These are phyloP conservation scores for Gloeopeniophorella convolvens DNA, from an alignment of 768 basidiomycete species.

Conservation along the genomic window DNA sequence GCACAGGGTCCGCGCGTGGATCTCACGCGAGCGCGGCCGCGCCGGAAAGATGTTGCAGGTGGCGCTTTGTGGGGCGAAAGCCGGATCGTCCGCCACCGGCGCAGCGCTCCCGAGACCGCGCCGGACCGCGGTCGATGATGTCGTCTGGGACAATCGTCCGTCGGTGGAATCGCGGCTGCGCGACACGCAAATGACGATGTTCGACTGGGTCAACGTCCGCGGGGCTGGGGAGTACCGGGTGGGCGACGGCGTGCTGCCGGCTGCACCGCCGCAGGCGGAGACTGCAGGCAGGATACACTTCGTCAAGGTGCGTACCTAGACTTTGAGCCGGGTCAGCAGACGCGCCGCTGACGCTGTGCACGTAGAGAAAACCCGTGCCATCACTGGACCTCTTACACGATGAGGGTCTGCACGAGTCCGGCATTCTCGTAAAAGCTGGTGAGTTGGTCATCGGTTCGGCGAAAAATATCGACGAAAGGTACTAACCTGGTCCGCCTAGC, in stretches of 20 bases:
- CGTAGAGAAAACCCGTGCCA: slow-evolving; percentile 18
- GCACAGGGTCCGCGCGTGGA: slow-evolving; percentile 17
- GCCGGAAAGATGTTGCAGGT: slow-evolving; percentile 12
- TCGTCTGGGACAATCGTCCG: slow-evolving; percentile 10
- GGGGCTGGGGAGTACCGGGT: slow-evolving; percentile 6
- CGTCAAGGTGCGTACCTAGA: slow-evolving; percentile 11
- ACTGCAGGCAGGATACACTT: slow-evolving; percentile 4
- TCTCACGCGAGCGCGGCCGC: slow-evolving; percentile 18
- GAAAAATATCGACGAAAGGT: background rate
- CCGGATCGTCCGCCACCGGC: slow-evolving; percentile 15
- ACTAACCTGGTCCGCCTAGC: slow-evolving; percentile 8
- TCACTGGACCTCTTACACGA: slow-evolving; percentile 13
- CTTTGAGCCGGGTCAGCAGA: background rate
- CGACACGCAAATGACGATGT: slow-evolving; percentile 14
- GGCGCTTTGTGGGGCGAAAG: slow-evolving; percentile 11
- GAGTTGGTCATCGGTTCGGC: slow-evolving; percentile 2
- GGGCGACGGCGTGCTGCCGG: slow-evolving; percentile 12
- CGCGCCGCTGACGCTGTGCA: background rate
- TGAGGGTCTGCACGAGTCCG: background rate
- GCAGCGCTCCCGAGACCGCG: slow-evolving; percentile 4
- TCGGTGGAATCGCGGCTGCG: slow-evolving; percentile 8
- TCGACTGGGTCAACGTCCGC: slow-evolving; percentile 16
- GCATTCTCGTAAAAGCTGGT: slow-evolving; percentile 7
- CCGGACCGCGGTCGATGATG: background rate
- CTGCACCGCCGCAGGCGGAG: slow-evolving; percentile 4